Evolutionary conservation across 345 rosid genomes (phyloP), one percentile per base, ranked within the genome.

Genomic region (Gossypium bickii): DNA sequence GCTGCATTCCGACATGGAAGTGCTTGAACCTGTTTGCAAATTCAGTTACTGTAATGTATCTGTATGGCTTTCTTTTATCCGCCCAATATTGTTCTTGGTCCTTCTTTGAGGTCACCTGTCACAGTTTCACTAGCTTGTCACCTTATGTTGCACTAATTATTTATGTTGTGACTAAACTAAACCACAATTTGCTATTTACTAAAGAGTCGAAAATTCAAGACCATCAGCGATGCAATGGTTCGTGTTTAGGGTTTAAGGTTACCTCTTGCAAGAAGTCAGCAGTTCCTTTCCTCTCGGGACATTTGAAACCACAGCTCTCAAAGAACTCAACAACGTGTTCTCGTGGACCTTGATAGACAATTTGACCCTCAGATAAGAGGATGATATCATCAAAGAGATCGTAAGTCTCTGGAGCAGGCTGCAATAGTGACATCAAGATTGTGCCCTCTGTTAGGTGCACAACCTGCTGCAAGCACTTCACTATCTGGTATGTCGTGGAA

Each of bases 261-360:
- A 94, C 97, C 96, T 94, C 98, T 83, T 89, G 99, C 73, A 93
- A 82, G 83, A 95, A 95, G 65, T 93, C 98, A 45, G 99, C 98
- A 0, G 95, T 79, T 49, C 96, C 96, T 78, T 95, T 91, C 72
- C 99, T 86, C 22, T 91, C 94, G 0, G 99, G 97, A 76, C 98
- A 90, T 48, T 66, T 80, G 80, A 93, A 95, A 7, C 96, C 96
- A 48, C 93, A 88, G 29, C 75, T 73, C 67, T 87, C 90, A 43
- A 95, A 93, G 86, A 95, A 95, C 60, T 83, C 64, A 22, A 91
- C 77, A 24, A 90, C 63, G 73, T 82, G 80, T 7, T 86, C 83
- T 10, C 97, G 92, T 69, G 99, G 97, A 70, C 99, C 99, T 80
- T 87, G 90, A 72, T 93, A 95, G 12, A 91, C 94, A 57, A 93